Evolutionary conservation across 257 asterid genomes (phyloP).

Genomic region (Fraxinus cuspidata): DNA sequence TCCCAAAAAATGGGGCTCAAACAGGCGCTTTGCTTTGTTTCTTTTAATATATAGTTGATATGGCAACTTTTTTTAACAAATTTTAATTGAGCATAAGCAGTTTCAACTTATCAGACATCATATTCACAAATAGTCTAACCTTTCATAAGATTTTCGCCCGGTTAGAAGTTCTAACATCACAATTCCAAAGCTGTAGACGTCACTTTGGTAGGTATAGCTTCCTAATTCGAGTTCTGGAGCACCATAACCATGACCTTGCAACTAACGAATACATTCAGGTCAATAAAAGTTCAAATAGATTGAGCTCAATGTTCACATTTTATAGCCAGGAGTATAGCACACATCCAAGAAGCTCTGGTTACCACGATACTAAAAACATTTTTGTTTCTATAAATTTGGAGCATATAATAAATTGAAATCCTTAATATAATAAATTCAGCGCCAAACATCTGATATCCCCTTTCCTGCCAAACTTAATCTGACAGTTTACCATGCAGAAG

Average conservation of each 20-base stretch:
- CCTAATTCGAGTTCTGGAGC: conserved; percentile 94
- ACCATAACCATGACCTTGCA: conserved; percentile 87
- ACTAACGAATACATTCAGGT: conserved; percentile 39
- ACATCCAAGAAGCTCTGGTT: background rate
- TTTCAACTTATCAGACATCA: background rate
- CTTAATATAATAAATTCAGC: background rate
- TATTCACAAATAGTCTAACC: conserved; percentile 42
- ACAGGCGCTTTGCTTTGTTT: background rate
- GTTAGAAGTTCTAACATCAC: conserved; percentile 85
- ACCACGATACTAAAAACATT: background rate
- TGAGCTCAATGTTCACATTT: background rate
- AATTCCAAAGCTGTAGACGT: conserved; percentile 94
- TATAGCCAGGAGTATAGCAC: background rate
- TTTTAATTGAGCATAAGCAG: background rate
- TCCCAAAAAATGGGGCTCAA: too few species aligned
- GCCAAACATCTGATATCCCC: background rate
- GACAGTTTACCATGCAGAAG: background rate
- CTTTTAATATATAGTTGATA: background rate
- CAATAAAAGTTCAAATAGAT: conserved; percentile 17
- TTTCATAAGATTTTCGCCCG: conserved; percentile 78
- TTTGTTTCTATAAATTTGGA: background rate
- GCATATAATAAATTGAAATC: background rate
- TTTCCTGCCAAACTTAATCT: background rate
- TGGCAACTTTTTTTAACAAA: background rate
- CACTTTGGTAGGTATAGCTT: conserved; percentile 70